Evolutionary conservation across 208 protist genomes (phyloP), one percentile per base, ranked within the genome.

Genomic region (Crithidia expoeki): DNA sequence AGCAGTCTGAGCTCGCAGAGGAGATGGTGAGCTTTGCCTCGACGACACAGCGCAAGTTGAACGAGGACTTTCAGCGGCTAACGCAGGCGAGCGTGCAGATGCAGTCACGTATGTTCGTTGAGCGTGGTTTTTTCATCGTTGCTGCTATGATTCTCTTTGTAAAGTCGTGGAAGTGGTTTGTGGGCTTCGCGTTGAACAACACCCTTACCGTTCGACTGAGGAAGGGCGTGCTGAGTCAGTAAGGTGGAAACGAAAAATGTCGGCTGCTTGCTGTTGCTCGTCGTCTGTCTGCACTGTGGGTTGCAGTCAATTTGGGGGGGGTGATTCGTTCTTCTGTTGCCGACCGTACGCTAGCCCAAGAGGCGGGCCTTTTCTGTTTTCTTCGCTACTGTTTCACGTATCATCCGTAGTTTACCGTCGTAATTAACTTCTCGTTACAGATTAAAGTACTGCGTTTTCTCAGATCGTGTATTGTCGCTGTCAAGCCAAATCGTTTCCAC

Each of bases 1-100:
- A 96, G 52, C 92, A 96, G 71, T 94, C 89, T 14, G 84, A 95
- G 80, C 68, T 96, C 60, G 92, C 92, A 7, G 89, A 96, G 78
- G 79, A 88, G 59, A 96, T 96, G 92, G 89, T 96, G 21, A 78
- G 80, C 51, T 94, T 94, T 68, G 92, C 92, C 34, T 93, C 88
- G 4, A 60, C 81, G 21, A 88, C 79, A 17, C 92, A 95, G 76
- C 75, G 89, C 21, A 94, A 95, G 72, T 70, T 96, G 40, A 94
- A 89, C 50, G 92, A 95, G 6, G 86, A 96, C 74, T 96, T 96
- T 66, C 88, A 93, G 72, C 85, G 84, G 7, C 80, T 92, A 14
- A 94, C 89, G 4, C 92, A 96, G 73, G 33, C 90, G 52, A 90
- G 86, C 65, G 77, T 96, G 17, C 86, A 95, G 68, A 70, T 74